Base-by-base conservation (phyloP, 805 yeast species). In the Sugiyamaella mastotermitis region DNA sequence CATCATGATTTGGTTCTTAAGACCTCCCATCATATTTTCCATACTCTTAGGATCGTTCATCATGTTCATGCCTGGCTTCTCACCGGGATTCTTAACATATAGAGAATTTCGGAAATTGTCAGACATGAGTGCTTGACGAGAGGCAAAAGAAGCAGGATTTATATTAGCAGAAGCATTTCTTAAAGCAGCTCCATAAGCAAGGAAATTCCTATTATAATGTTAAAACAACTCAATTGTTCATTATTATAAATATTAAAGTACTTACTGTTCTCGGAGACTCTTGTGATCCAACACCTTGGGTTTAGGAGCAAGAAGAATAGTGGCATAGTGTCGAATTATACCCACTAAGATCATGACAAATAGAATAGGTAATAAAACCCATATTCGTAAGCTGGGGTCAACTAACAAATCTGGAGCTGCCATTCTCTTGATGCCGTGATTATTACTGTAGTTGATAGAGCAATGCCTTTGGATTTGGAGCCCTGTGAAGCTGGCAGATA, bases 361-460 rank as follows among this genome's bases (percentile, higher is more conserved):
- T 4, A 95, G 77, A 31, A 92, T 88, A 17, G 98, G 98, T 24
- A 86, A 58, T 13, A 92, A 66, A 21, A 87, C 97, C 97, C 97
- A 90, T 51, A 78, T 73, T 56, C 83, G 80, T 45, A 92, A 67
- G 38, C 75, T 72, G 3, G 95, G 94, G 55, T 90, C 97, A 32
- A 90, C 64, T 11, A 78, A 60, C 15, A 81, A 58, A 38, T 78
- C 81, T 2, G 78, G 52, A 16, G 42, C 51, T 16, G 50, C 30
- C 53, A 48, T 48, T 27, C n/a, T n/a, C n/a, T n/a, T n/a, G n/a
- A n/a, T n/a, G n/a, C n/a, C n/a, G n/a, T n/a, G n/a, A n/a, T n/a
- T n/a, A n/a, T n/a, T n/a, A n/a, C n/a, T n/a, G n/a, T n/a, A n/a
- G n/a, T n/a, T n/a, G n/a, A n/a, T n/a, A n/a, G n/a, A n/a, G n/a